Evolutionary conservation across 1,284 basidiomycete genomes (phyloP), one percentile per base, ranked within the genome.

Genomic region (Veloporphyrellus conicus): DNA sequence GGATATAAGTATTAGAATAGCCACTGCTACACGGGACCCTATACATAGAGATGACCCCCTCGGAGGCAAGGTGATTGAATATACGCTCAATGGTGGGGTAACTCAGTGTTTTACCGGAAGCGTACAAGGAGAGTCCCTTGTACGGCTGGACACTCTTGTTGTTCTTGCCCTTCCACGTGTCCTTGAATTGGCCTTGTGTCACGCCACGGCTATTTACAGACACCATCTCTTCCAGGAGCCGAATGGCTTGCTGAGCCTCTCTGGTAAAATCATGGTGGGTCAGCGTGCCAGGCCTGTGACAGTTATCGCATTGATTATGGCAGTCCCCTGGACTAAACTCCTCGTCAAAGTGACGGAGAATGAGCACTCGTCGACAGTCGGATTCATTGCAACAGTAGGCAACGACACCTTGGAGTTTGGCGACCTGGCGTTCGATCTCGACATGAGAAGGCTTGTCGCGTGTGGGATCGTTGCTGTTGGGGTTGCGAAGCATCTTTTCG

Each of bases 311-410:
- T 10, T 74, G 73, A 44, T 73, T 70, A 25, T 73, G 67, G 61
- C 93, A 95, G 25, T 74, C 53, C 10, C 62, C 66, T 27, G 71
- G 61, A 47, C 78, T 73, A 59, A 90, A 86, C 33, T 73, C 74
- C 63, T 92, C 87, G 51, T 76, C 75, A 48, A 82, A 80, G 52
- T 90, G 87, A 32, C 75, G 77, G 36, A 99, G 77, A 16, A 99
- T 75, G 60, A 92, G 89, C 3, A 79, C 76, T 2, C 96, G 84
- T 9, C 96, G 84, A 61, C 95, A 99, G 57, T 92, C 89, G 31
- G 84, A 81, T 49, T 81, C 77, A 68, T 97, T 93, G 47, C 72
- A 66, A 67, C 90, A 94, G 67, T 86, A 99, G 44, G 79, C 71
- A 12, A 85, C 74, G 35, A 81, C 77, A 22, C 69, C 68, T 1